Conservation (phyloP, 2,329 filamentous ascomycete species). For the Scedosporium apiospermum region DNA sequence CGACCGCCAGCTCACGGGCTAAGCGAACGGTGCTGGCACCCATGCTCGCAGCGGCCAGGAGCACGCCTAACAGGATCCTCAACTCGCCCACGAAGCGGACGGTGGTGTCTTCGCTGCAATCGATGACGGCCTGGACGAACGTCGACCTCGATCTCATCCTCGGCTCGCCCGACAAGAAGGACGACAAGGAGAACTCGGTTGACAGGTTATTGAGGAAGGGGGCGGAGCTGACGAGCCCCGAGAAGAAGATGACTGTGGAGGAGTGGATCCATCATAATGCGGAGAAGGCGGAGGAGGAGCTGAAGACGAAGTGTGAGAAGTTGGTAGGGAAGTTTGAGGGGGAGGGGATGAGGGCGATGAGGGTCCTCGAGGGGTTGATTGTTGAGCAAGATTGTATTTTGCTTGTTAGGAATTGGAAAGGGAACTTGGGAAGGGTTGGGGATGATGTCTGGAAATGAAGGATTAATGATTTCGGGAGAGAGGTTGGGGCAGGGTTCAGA, state of each 20-base stretch:
- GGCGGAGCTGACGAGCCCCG: slow-evolving; percentile 57
- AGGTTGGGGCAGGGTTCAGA: not conserved
- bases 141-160: slow-evolving; percentile 70
- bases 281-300: slow-evolving; percentile 64
- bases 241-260: slow-evolving; percentile 86
- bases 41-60: slow-evolving; percentile 18
- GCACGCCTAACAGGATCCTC: slow-evolving; percentile 36
- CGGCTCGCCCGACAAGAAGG: slow-evolving; percentile 22
- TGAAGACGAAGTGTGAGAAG: slow-evolving; percentile 73
- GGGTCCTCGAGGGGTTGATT: slow-evolving; percentile 63
- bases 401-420: too few species aligned
- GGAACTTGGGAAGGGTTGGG: not conserved
- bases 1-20: slow-evolving; percentile 19
- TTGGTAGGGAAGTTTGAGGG: slow-evolving; percentile 76
- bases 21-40: slow-evolving; percentile 39
- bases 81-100: slow-evolving; percentile 55
- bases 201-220: slow-evolving; percentile 43
- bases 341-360: slow-evolving; percentile 71
- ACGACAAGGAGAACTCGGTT: slow-evolving; percentile 30
- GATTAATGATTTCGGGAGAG: not conserved
- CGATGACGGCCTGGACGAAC: slow-evolving; percentile 57
- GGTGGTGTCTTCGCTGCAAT: slow-evolving; percentile 44
- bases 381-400: slow-evolving; percentile 26
- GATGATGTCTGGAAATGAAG: not conserved
- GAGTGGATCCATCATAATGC: slow-evolving; percentile 87